Percentiles rank a stretch among this genome's conserved stretches.
phyloP scores from a whole-genome alignment of 2,329 filamentous ascomycete species.

The Madurella fahalii region DNA sequence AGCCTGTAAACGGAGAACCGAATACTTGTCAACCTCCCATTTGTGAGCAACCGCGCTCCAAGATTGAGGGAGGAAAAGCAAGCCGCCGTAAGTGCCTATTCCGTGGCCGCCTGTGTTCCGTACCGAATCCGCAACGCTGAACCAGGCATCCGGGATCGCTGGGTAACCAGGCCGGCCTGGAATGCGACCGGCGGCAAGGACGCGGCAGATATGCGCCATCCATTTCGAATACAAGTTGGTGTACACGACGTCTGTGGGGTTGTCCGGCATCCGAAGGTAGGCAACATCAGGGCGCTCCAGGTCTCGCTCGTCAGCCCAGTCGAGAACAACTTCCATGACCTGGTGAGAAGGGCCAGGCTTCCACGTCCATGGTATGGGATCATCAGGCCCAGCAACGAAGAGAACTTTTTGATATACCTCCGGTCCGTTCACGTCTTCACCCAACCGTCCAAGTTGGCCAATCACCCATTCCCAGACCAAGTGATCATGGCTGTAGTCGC shows the following conservation, averaged over 20 bases:
- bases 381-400: slow-evolving; percentile 17
- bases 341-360: slow-evolving; percentile 10
- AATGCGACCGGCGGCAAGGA: slow-evolving; percentile 20
- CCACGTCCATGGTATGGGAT: slow-evolving; percentile 18
- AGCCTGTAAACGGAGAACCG: slow-evolving; percentile 1
- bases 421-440: background rate
- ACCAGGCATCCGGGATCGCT: slow-evolving; percentile 20
- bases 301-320: slow-evolving; percentile 8
- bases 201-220: slow-evolving; percentile 16
- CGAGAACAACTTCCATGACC: slow-evolving; percentile 14
- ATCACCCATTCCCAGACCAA: slow-evolving; percentile 14
- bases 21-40: background rate
- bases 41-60: slow-evolving; percentile 9
- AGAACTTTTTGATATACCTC: slow-evolving; percentile 4
- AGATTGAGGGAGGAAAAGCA: slow-evolving; percentile 10
- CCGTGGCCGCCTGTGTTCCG: background rate
- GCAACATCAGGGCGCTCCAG: slow-evolving; percentile 24
- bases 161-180: slow-evolving; percentile 19
- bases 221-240: slow-evolving; percentile 17
- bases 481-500: slow-evolving; percentile 19
- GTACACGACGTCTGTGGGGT: slow-evolving; percentile 1
- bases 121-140: slow-evolving; percentile 7
- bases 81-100: slow-evolving; percentile 18
- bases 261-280: slow-evolving; percentile 23
- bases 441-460: background rate